Base-by-base conservation (phyloP, 2,329 filamentous ascomycete genomes). In the Trichophyton mentagrophytes region DNA sequence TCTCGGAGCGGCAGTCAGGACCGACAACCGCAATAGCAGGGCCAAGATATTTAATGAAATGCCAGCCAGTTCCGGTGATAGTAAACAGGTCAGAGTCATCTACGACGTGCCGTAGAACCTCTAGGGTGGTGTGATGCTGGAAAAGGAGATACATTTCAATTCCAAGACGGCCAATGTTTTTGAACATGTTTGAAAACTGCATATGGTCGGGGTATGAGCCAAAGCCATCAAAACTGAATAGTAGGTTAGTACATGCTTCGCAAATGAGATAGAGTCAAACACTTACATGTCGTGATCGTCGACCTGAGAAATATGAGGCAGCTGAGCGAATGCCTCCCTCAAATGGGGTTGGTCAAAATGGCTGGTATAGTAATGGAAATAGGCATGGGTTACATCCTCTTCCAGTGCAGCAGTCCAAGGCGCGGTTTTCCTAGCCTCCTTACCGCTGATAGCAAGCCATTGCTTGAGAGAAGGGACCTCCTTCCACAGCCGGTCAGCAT, bases 101-200 rank as follows among this genome's bases (percentile, higher is more conserved):
- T 69, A 82, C 88, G 61, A 95, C 86, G 67, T 95, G 92, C 59
- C 91, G 88, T 61, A 99, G 83, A 47, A 97, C 88, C 70, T 97
- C 93, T 2, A 95, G 80, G 0, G 92, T 97, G 0, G 93, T 97
- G 73, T 99, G 93, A 70, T 99, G 93, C 71, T 99, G 93, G 80
- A 99, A 99, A 6, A 99, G 82, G 40, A 99, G 81, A 71, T 97
- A 99, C 91, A 96, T 96, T 67, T 97, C 90, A 60, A 95, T 91
- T 22, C 90, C 93, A 64, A 99, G 86, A 42, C 93, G 85, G 25
- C 93, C 93, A 69, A 97, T 95, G 70, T 97, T 97, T 76, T 95
- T 96, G 79, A 99, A 97, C 77, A 97, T 90, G 65, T 95, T 87
- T 17, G 90, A 96, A 66, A 89, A 89, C 71, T 99, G 93, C 92